These are phyloP conservation scores for Candolleomyces aberdarensis DNA, from an alignment of 768 basidiomycete genomes.

Conservation along the genomic window DNA sequence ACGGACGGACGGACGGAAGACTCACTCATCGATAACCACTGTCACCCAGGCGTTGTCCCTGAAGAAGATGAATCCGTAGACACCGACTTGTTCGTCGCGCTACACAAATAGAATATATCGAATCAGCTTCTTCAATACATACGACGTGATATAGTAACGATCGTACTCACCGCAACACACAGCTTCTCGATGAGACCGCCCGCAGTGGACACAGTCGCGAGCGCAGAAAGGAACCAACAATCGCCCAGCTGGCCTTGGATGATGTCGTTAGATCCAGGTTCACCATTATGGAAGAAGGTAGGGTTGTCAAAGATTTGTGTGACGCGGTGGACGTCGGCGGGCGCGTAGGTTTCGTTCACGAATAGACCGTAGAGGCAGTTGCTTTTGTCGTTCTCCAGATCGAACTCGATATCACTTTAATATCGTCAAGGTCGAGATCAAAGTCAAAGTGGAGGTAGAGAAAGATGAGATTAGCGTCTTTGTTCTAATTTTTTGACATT, in stretches of 20 bases:
- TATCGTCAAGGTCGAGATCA: neutral
- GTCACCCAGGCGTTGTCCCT: constrained; percentile 49
- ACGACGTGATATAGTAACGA: neutral
- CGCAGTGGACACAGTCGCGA: constrained; percentile 47
- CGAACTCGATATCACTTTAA: constrained; percentile 53
- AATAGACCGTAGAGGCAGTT: constrained; percentile 36
- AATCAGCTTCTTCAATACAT: neutral
- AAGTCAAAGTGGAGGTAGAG: neutral
- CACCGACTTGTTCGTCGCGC: constrained; percentile 51
- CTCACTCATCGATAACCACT: constrained; percentile 56
- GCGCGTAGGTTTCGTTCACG: constrained; percentile 16
- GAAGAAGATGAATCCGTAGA: constrained; percentile 61
- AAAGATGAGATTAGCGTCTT: too few relatives aligned
- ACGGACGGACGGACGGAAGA: neutral
- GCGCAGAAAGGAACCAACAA: constrained; percentile 55
- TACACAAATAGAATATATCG: constrained; percentile 9
- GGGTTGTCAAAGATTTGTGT: constrained; percentile 54
- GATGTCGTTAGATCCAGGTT: constrained; percentile 42
- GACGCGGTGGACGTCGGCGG: constrained; percentile 32
- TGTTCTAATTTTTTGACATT: too few relatives aligned
- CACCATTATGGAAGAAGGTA: constrained; percentile 46
- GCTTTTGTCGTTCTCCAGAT: constrained; percentile 50
- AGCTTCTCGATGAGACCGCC: constrained; percentile 48
- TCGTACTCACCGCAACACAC: constrained; percentile 27
- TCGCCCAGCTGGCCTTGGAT: constrained; percentile 51